A percentile compares a stretch with the other conserved stretches of the same genome.
These are phyloP conservation scores for Hydrangea macrophylla DNA, from an alignment of 148 eudicot genomes.

Conservation along the genomic window DNA sequence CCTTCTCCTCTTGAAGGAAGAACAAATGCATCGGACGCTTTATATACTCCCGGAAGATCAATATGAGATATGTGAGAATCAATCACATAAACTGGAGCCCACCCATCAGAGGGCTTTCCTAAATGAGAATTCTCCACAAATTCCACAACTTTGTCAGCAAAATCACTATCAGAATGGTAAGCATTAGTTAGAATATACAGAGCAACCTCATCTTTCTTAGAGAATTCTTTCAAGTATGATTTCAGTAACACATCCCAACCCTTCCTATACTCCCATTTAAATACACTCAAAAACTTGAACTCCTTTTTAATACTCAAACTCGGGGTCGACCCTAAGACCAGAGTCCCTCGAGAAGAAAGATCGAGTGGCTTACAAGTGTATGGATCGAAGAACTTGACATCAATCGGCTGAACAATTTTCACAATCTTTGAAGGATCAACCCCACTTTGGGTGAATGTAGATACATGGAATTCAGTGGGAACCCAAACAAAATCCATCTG, in stretches of 20 bases:
- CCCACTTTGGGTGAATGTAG: constrained; percentile 47
- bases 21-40: constrained; percentile 59
- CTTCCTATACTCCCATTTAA: constrained; percentile 81
- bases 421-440: constrained; percentile 53
- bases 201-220: constrained; percentile 34
- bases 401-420: constrained; percentile 50
- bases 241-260: constrained; percentile 78
- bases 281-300: constrained; percentile 61
- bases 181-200: constrained; percentile 61
- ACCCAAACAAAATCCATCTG: constrained; percentile 52
- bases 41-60: constrained; percentile 63
- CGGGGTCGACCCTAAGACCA: constrained; percentile 29
- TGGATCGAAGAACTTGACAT: constrained; percentile 48
- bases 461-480: constrained; percentile 57
- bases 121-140: constrained; percentile 43
- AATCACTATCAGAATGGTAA: constrained; percentile 52
- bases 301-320: not conserved
- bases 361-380: constrained; percentile 36
- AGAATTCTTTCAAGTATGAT: constrained; percentile 58
- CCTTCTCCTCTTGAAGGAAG: constrained; percentile 84
- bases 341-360: constrained; percentile 19
- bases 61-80: constrained; percentile 57
- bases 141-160: constrained; percentile 49
- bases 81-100: constrained; percentile 60
- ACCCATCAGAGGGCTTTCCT: constrained; percentile 43